Conservation (phyloP, 23 red algal species). For the Gracilaria domingensis region DNA sequence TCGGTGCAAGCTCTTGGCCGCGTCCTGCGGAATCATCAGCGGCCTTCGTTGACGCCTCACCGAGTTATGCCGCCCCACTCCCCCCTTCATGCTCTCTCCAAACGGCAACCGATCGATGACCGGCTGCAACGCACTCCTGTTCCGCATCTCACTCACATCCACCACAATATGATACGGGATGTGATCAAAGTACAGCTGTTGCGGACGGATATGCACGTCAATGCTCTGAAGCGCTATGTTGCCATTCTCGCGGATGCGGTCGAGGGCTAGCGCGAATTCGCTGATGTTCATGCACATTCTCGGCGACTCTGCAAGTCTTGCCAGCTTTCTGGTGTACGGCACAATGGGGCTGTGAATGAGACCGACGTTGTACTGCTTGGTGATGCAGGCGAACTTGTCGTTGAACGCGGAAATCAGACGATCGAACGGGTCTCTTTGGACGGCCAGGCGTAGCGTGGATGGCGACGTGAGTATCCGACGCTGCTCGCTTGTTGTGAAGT, state of each 20-base stretch:
- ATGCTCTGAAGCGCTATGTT: background rate
- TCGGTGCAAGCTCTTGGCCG: constrained; percentile 27
- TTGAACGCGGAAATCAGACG: constrained; percentile 50
- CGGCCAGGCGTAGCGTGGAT: constrained; percentile 43
- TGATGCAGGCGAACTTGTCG: constrained; percentile 42
- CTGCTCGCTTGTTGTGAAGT: background rate
- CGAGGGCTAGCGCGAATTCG: constrained; percentile 54
- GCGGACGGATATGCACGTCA: constrained; percentile 56
- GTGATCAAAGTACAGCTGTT: constrained; percentile 50
- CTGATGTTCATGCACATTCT: constrained; percentile 37
- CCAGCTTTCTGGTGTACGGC: constrained; percentile 2
- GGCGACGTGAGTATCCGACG: constrained; percentile 17
- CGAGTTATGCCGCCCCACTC: background rate
- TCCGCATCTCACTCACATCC: constrained; percentile 38
- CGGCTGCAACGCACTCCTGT: background rate
- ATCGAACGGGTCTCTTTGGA: constrained; percentile 56
- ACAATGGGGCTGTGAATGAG: constrained; percentile 21
- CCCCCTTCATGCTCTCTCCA: background rate
- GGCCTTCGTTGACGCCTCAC: background rate
- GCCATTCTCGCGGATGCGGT: background rate
- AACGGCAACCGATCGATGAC: constrained; percentile 39
- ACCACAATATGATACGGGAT: constrained; percentile 55
- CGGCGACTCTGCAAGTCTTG: background rate
- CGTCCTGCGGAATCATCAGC: constrained; percentile 32
- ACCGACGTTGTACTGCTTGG: constrained; percentile 3